These are phyloP conservation scores for Triticum urartu DNA, from an alignment of 176 grass and related monocot genomes.

Conservation along the genomic window DNA sequence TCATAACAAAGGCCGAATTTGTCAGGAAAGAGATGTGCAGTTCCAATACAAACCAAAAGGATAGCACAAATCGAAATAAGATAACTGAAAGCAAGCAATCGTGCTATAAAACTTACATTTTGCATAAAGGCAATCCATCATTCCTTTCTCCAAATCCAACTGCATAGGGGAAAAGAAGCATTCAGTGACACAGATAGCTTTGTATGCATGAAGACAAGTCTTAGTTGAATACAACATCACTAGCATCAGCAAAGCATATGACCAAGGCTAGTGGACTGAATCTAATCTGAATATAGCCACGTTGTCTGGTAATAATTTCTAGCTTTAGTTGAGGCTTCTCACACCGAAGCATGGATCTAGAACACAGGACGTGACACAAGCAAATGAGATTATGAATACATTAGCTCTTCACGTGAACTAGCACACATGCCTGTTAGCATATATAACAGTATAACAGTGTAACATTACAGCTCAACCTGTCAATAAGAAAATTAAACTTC, in stretches of 20 bases:
- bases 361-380: neutral
- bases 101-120: conserved; percentile 60
- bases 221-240: neutral
- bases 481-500: neutral
- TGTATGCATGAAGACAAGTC: neutral
- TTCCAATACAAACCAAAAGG: neutral
- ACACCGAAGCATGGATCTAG: neutral
- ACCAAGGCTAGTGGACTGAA: neutral
- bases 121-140: conserved; percentile 99
- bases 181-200: neutral
- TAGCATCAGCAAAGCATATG: neutral
- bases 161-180: conserved; percentile 29
- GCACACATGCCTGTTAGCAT: neutral
- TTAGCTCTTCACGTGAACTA: neutral
- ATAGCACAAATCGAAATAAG: neutral
- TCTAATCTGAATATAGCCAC: neutral
- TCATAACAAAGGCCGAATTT: neutral
- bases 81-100: neutral
- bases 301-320: neutral
- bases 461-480: neutral
- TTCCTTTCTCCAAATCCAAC: conserved; percentile 99
- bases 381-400: neutral
- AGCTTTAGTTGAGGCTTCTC: neutral
- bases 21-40: neutral
- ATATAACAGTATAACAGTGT: too few relatives aligned